phyloP scores from a whole-genome alignment of 176 grass and related monocot genomes.

The Bothriochloa decipiens region DNA sequence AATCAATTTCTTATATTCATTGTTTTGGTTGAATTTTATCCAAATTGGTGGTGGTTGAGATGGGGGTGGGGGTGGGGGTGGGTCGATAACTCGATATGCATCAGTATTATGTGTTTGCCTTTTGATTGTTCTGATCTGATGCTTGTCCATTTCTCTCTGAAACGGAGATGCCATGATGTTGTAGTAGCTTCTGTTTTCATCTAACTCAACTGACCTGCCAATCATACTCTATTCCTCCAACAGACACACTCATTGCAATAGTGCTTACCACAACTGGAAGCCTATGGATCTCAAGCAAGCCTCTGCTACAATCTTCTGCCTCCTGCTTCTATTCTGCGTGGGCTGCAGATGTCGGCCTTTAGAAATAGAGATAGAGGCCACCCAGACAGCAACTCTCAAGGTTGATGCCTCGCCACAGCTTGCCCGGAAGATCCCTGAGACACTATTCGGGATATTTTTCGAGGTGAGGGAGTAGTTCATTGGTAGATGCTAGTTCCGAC shows the following conservation, averaged over 20 bases:
- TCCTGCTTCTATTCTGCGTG: slow-evolving; percentile 14
- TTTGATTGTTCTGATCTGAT: neutral
- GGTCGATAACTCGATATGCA: neutral
- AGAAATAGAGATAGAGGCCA: slow-evolving; percentile 52
- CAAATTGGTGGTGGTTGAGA: neutral
- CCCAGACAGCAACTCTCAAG: slow-evolving; percentile 55
- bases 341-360: slow-evolving; percentile 47
- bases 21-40: neutral
- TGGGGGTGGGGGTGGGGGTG: no score
- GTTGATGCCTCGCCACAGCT: slow-evolving; percentile 70
- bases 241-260: slow-evolving; percentile 5
- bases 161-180: neutral
- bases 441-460: slow-evolving; percentile 92
- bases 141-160: neutral
- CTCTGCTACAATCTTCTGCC: neutral
- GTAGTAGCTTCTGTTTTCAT: neutral
- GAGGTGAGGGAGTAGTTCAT: slow-evolving; percentile 61
- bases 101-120: neutral
- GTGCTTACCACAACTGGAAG: slow-evolving; percentile 21
- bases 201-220: slow-evolving; percentile 2
- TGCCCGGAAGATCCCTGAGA: slow-evolving; percentile 64
- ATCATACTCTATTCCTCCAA: slow-evolving; percentile 4
- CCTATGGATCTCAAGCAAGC: slow-evolving; percentile 40
- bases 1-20: neutral
- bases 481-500: neutral